Base-by-base conservation (phyloP, 495 filamentous ascomycete genomes). In the Penicillium cinerascens region DNA sequence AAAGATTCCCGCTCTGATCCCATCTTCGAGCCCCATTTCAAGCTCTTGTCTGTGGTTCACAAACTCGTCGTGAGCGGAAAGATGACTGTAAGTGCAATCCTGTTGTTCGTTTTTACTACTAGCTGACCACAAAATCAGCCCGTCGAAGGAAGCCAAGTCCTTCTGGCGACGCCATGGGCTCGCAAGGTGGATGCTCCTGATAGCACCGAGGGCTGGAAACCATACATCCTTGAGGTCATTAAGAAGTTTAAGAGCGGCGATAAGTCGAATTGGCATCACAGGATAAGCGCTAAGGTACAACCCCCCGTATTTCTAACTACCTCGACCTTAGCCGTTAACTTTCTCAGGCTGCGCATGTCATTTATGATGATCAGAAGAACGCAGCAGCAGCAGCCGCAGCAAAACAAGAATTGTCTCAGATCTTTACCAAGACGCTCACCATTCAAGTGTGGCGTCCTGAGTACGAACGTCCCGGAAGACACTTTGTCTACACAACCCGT, bases 381-480 rank as follows among this genome's bases (percentile, higher is more conserved):
- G 70, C 78, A 18, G 52, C 61, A 13, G 66, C 74, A 36, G 85
- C 87, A 4, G 64, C 71, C 43, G 85, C 75, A 6, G 91, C 91
- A 11, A 90, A 88, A 61, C 66, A 77, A 22, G 88, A 93, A 46
- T 77, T 96, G 29, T 86, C 85, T 9, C 87, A 93, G 53, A 95
- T 96, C 60, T 92, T 96, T 60, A 96, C 91, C 38, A 96, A 95
- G 70, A 96, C 91, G 9, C 92, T 96, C 84, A 83, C 85, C 6
- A 83, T 95, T 57, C 89, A 95, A 67, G 92, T 99, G 11, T 99
- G 93, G 93, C 91, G 89, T 52, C 95, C 93, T 20, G 92, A 96
- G 47, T 82, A 86, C 47, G 93, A 99, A 69, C 84, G 93, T 17
- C 84, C 91, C 5, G 93, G 93, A 0, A 78, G 93, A 38, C 95